A percentile compares a stretch with the other conserved stretches of the same genome.
Evolutionary conservation across 345 rosid species (phyloP).

Genomic region (Populus euphratica): DNA sequence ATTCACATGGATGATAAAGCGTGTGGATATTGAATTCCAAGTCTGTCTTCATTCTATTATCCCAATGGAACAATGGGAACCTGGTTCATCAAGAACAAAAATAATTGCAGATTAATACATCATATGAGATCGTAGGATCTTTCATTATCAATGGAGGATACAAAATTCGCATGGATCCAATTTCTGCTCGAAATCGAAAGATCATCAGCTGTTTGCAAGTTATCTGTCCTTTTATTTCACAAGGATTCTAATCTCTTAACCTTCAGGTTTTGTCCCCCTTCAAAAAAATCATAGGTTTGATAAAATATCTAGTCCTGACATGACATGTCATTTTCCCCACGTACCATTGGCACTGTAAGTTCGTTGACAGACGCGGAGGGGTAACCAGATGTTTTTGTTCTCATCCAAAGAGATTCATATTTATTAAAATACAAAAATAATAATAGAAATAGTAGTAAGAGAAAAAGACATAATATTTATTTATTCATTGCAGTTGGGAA

Average conservation of each 20-base stretch:
- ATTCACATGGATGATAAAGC: background rate
- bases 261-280: no score
- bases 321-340: background rate
- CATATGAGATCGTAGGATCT: background rate
- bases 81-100: background rate
- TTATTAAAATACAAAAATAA: background rate
- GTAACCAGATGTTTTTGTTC: constrained; percentile 12
- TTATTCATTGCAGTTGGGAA: background rate
- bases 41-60: background rate
- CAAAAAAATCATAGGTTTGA: background rate
- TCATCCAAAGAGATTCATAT: constrained; percentile 4
- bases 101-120: background rate
- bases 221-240: background rate
- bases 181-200: background rate
- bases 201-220: background rate
- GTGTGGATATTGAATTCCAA: background rate
- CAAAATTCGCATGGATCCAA: background rate
- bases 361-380: constrained; percentile 8
- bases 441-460: background rate
- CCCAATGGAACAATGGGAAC: background rate
- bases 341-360: background rate
- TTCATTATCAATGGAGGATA: background rate
- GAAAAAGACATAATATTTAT: background rate
- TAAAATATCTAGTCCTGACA: background rate
- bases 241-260: background rate